Evolutionary conservation across 2,329 filamentous ascomycete genomes (phyloP), one percentile per base, ranked within the genome.

Genomic region (Sporothrix phasma): DNA sequence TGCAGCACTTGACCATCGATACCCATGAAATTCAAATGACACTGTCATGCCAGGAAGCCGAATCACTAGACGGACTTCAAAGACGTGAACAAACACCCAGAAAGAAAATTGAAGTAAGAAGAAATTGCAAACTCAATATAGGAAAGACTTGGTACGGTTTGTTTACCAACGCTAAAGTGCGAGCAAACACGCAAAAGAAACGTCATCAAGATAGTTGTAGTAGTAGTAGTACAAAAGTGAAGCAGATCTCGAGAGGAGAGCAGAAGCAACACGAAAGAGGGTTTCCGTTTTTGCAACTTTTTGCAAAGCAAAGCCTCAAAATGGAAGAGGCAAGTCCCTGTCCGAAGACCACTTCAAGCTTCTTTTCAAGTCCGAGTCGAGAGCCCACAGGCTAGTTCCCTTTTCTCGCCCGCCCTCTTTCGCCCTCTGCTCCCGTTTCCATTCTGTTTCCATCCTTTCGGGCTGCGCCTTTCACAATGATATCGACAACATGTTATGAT

Each of bases 221-320:
- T 59, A 37, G 56, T 60, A 47, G 58, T 61, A 61, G 58, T 47
- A 61, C 58, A 61, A 61, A 61, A 19, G 58, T 29, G 58, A 61
- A 47, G 58, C 56, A 59, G 56, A 61, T 31, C 26, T 37, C 41
- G 29, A 47, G 29, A 39, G 58, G 43, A 24, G 58, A 61, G 19
- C 56, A 43, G 56, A 39, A 45, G 54, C 19, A 59, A 31, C 56
- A 59, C 31, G 39, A 31, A 45, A 51, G 47, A 51, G 26, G 47
- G 26, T 13, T 15, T 37, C 15, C 13, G 34, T 24, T 19, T 56
- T 54, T 5, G 51, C 31, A 19, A 39, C 31, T 11, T 17, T 24
- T n/a, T 15, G 43, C 26, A 26, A 31, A 29, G 19, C 7, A 19
- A n/a, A 43, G 8, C 17, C 34, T 26, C 17, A 13, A 11, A 3